A percentile compares a stretch with the other conserved stretches of the same genome.
These are phyloP conservation scores for Colletotrichum orchidophilum DNA, from an alignment of 2,329 filamentous ascomycete genomes.

Conservation along the genomic window DNA sequence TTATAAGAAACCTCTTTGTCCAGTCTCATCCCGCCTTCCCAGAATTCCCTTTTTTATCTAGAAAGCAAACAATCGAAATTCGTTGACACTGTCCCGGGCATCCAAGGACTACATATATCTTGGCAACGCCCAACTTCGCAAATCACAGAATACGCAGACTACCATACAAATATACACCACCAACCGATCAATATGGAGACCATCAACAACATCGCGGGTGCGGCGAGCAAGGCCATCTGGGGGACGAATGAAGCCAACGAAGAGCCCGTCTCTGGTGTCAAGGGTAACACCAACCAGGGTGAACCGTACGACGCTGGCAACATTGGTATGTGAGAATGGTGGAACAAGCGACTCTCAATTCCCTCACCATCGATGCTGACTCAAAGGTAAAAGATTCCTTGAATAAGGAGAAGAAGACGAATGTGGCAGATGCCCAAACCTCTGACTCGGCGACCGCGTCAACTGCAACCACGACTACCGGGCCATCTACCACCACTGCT, in stretches of 20 bases:
- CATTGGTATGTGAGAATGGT: constrained; percentile 53
- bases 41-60: not conserved
- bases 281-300: constrained; percentile 71
- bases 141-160: not conserved
- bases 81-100: not conserved
- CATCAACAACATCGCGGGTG: constrained; percentile 62
- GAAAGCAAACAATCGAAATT: not conserved
- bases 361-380: not conserved
- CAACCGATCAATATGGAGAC: constrained; percentile 65
- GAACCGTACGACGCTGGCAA: constrained; percentile 87
- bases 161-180: not conserved
- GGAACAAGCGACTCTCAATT: not conserved
- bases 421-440: not conserved
- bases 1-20: constrained; percentile 21
- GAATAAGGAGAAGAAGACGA: constrained; percentile 18
- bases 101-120: not conserved
- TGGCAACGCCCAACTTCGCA: not conserved
- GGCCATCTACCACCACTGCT: not conserved
- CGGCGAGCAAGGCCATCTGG: constrained; percentile 54
- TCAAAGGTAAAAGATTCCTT: not conserved
- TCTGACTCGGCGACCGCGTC: not conserved
- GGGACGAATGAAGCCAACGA: constrained; percentile 50
- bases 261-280: constrained; percentile 78
- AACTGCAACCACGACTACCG: not conserved
- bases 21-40: not conserved